Evolutionary conservation across 139 green algal species (phyloP).

Genomic region (Microglena sp.): DNA sequence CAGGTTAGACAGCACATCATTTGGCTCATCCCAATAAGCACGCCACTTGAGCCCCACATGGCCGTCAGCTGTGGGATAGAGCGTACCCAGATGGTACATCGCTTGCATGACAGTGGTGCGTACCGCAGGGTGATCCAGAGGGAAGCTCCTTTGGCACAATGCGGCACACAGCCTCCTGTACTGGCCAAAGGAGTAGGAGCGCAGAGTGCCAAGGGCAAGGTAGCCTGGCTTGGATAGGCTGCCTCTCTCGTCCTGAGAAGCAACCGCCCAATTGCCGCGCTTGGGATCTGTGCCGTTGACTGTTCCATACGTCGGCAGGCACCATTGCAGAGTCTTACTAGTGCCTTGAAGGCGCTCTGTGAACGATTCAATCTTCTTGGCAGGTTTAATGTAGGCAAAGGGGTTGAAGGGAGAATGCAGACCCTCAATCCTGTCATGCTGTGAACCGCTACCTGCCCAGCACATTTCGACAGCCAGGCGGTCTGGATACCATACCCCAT

Average conservation of each 20-base stretch:
- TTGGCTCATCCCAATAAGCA: background rate
- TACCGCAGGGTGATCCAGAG: background rate
- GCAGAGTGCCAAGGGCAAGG: background rate
- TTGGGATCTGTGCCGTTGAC: background rate
- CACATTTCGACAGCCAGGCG: conserved; percentile 12
- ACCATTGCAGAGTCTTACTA: background rate
- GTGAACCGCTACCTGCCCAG: conserved; percentile 25
- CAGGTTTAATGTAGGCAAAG: background rate
- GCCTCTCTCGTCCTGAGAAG: background rate
- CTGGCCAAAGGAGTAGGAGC: conserved; percentile 7
- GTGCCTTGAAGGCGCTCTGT: conserved; percentile 14
- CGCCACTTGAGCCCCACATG: conserved; percentile 1
- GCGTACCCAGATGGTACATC: conserved; percentile 10
- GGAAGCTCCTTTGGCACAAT: background rate
- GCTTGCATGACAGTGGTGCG: background rate
- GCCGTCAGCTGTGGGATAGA: background rate
- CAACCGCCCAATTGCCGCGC: conserved; percentile 5
- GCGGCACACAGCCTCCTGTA: background rate
- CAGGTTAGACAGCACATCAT: conserved; percentile 9
- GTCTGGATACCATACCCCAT: conserved; percentile 45
- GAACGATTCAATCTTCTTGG: conserved; percentile 7
- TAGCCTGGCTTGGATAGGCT: conserved; percentile 2
- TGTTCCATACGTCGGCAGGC: background rate
- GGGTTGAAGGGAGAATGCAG: conserved; percentile 22
- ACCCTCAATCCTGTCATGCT: conserved; percentile 1